Evolutionary conservation across 2,329 filamentous ascomycete species (phyloP).

Genomic region (Trichoderma semiorbis): DNA sequence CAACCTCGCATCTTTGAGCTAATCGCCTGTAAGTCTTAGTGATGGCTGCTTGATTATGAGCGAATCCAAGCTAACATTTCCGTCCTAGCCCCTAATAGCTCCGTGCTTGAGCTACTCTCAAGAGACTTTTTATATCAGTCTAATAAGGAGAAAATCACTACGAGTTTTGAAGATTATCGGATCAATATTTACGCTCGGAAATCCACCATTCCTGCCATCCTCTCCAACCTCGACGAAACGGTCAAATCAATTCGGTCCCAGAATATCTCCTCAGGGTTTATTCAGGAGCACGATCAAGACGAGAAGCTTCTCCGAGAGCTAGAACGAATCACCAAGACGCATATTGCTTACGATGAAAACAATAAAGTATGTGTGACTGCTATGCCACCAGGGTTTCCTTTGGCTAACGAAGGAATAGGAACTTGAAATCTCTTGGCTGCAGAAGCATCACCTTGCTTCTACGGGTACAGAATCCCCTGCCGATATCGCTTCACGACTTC

Average conservation of each 20-base stretch:
- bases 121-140: slow-evolving; percentile 32
- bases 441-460: slow-evolving; percentile 22
- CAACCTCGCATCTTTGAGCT: slow-evolving; percentile 41
- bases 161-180: slow-evolving; percentile 21
- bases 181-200: slow-evolving; percentile 33
- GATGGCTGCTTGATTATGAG: not conserved
- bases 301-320: slow-evolving; percentile 30
- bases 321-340: slow-evolving; percentile 33
- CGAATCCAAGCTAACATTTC: not conserved
- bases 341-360: slow-evolving; percentile 23
- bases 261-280: slow-evolving; percentile 25
- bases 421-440: slow-evolving; percentile 43
- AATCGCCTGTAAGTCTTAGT: slow-evolving; percentile 41
- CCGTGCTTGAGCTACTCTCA: slow-evolving; percentile 19
- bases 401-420: slow-evolving; percentile 22
- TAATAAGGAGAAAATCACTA: slow-evolving; percentile 31
- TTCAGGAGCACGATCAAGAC: slow-evolving; percentile 22
- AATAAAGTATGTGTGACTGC: slow-evolving; percentile 24
- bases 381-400: no score
- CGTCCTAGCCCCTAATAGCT: not conserved
- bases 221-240: slow-evolving; percentile 36
- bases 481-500: slow-evolving; percentile 46
- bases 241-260: slow-evolving; percentile 27
- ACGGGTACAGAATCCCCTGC: slow-evolving; percentile 35
- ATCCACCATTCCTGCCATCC: slow-evolving; percentile 29